Base-by-base conservation (phyloP, 495 filamentous ascomycete species). In the Barbatosphaeria neglecta region DNA sequence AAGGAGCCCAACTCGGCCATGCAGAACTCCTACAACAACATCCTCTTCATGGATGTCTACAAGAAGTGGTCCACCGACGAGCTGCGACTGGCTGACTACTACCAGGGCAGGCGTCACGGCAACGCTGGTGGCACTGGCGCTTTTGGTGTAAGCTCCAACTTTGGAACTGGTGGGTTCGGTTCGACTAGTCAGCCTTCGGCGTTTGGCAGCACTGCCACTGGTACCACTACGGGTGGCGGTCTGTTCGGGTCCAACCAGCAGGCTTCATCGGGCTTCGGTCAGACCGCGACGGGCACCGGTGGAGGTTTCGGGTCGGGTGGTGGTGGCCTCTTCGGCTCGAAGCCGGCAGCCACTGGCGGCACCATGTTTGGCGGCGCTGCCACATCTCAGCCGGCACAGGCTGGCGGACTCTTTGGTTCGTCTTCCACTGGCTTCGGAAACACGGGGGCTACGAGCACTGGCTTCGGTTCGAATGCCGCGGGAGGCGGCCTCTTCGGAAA, bases 31-130 rank as follows among this genome's bases (percentile, higher is more conserved):
- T 98, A 81, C 58, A 90, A 97, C 60, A 95, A 82, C 53, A 84
- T 98, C 50, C 77, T 78, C 13, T 93, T 95, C 53, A 83, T 84
- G 74, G 81, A 80, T 40, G 78, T 87, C 0, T 97, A 95, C 66
- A 78, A 77, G 59, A 89, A 88, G 50, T 95, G 78, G 64, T 95
- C 87, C 4, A 78, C 86, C 28, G 92, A 98, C 61, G 92, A 98
- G 63, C 65, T 98, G 39, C 78, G 92, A 57, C 62, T 94, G 46
- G 86, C 77, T 27, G 92, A 98, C 66, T 98, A 97, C 64, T 77
- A 80, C 45, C 81, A 86, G 69, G 92, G 92, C 20, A 77, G 92
- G 47, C 79, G 82, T 28, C 84, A 72, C 52, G 92, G 88, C 7
- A 90, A 87, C 53, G 72, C 76, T 18, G 86, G 84, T 46, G 87